Evolutionary conservation across 768 basidiomycete genomes (phyloP).

Genomic region (Saitozyma sp.): DNA sequence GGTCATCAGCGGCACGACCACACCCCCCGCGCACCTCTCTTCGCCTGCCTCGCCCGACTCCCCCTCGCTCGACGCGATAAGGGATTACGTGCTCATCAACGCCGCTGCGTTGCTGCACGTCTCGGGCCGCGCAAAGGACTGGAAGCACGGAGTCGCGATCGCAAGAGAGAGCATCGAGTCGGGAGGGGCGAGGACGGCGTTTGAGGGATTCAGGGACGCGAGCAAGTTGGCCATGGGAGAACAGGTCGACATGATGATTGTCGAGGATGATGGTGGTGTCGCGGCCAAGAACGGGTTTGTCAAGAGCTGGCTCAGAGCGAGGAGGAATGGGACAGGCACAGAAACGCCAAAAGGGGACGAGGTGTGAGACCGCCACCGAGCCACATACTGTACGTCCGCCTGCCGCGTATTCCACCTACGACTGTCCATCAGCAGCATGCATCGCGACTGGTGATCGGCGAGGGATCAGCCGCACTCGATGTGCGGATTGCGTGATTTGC

Average conservation of each 20-base stretch:
- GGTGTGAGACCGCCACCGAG: too few relatives aligned
- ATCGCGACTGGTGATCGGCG: too few relatives aligned
- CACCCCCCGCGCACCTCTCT: slow-evolving; percentile 33
- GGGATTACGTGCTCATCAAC: slow-evolving; percentile 88
- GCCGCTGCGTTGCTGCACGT: slow-evolving; percentile 84
- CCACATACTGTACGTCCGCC: too few relatives aligned
- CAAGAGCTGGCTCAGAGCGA: slow-evolving; percentile 40
- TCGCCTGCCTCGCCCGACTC: slow-evolving; percentile 42
- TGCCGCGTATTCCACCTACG: too few relatives aligned
- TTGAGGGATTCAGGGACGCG: slow-evolving; percentile 54
- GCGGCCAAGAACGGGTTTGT: slow-evolving; percentile 53
- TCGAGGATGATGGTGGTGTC: slow-evolving; percentile 52
- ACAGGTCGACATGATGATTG: slow-evolving; percentile 27
- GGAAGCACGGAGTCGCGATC: slow-evolving; percentile 67
- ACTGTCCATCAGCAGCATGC: too few relatives aligned
- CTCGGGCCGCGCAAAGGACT: slow-evolving; percentile 70
- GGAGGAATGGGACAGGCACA: neutral
- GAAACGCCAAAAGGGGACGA: neutral
- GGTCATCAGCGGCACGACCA: slow-evolving; percentile 62
- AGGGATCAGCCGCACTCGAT: too few relatives aligned
- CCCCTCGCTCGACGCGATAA: slow-evolving; percentile 61
- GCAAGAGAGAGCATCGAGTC: slow-evolving; percentile 59
- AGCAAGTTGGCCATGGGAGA: slow-evolving; percentile 49
- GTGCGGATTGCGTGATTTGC: too few relatives aligned
- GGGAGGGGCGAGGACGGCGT: slow-evolving; percentile 55